phyloP scores from a whole-genome alignment of 441 rosid genomes.

The Populus trichocarpa region DNA sequence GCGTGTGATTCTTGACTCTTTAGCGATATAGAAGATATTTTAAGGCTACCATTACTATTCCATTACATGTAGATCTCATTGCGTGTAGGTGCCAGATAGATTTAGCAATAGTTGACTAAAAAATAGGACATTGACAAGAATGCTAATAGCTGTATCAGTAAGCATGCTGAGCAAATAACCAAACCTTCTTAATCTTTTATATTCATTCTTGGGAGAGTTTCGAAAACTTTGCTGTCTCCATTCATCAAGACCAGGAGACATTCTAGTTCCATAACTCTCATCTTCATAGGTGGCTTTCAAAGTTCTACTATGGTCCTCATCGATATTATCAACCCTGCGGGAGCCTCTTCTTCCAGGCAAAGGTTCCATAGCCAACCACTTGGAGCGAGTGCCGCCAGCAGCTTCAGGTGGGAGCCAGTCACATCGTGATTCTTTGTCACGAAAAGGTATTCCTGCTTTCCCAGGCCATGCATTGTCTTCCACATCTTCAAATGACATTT shows the following conservation, averaged over 20 bases:
- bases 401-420: constrained; percentile 44
- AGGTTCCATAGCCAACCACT: constrained; percentile 48
- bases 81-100: neutral
- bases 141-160: neutral
- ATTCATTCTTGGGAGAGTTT: constrained; percentile 58
- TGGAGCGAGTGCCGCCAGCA: constrained; percentile 40
- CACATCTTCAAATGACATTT: constrained; percentile 32
- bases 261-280: constrained; percentile 50
- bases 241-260: constrained; percentile 78
- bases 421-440: constrained; percentile 43
- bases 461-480: constrained; percentile 35
- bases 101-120: neutral
- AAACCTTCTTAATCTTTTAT: constrained; percentile 60
- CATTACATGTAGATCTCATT: neutral
- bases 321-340: constrained; percentile 38
- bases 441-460: constrained; percentile 40
- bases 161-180: constrained; percentile 7
- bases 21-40: neutral
- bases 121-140: constrained; percentile 1
- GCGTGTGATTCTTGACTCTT: neutral
- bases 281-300: constrained; percentile 43
- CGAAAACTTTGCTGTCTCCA: constrained; percentile 53
- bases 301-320: constrained; percentile 36
- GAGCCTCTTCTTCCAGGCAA: constrained; percentile 57
- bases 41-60: neutral